Percentiles rank a stretch among this genome's conserved stretches.
Conservation (phyloP, 2,329 filamentous ascomycete species). For the Paecilomyces niveus region DNA sequence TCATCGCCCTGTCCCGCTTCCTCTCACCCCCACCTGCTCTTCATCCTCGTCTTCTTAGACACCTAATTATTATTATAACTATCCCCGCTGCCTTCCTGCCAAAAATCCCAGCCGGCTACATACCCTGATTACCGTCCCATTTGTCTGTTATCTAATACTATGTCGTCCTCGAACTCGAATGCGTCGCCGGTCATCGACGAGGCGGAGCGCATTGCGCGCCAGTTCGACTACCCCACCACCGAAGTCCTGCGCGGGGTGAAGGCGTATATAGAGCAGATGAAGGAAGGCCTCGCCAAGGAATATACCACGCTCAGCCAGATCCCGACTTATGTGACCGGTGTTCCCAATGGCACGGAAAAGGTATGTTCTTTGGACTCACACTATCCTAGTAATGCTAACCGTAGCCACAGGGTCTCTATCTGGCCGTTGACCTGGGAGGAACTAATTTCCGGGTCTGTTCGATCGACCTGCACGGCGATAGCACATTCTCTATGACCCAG, state of each 20-base stretch:
- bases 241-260: conserved; percentile 72
- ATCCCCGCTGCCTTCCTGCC: background rate
- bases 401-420: conserved; percentile 70
- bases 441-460: conserved; percentile 99
- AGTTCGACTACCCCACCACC: conserved; percentile 77
- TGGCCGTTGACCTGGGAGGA: conserved; percentile 94
- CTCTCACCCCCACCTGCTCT: background rate
- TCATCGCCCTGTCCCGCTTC: background rate
- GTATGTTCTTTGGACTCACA: conserved; percentile 41
- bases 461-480: conserved; percentile 85
- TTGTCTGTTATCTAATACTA: background rate
- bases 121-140: background rate
- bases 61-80: background rate
- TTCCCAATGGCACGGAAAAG: conserved; percentile 97
- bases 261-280: conserved; percentile 83
- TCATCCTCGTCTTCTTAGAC: background rate
- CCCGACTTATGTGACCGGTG: conserved; percentile 89
- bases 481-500: conserved; percentile 87
- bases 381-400: conserved; percentile 8
- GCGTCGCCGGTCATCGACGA: conserved; percentile 49
- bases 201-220: conserved; percentile 69
- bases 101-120: background rate
- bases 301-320: conserved; percentile 87
- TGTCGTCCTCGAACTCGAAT: background rate
- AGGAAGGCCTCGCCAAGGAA: conserved; percentile 72